A percentile compares a stretch with the other conserved stretches of the same genome.
phyloP scores from a whole-genome alignment of 345 rosid genomes.

The Linum usitatissimum region DNA sequence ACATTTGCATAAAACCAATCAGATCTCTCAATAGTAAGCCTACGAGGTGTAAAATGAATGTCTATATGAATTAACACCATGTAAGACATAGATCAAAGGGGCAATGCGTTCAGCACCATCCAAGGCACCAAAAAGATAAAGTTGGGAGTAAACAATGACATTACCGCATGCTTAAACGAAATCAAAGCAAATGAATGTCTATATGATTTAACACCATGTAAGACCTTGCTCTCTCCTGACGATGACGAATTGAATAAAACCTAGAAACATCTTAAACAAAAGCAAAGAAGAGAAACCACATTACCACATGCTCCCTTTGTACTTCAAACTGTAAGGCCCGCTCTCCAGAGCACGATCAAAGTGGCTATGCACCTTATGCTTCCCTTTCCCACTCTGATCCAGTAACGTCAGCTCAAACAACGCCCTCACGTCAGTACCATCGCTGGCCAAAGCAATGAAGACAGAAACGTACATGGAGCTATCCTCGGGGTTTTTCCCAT shows the following conservation, averaged over 20 bases:
- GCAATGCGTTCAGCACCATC: too few relatives aligned
- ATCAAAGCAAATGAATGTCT: too few relatives aligned
- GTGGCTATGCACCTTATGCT: constrained; percentile 86
- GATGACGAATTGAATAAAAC: background rate
- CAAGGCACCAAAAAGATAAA: too few relatives aligned
- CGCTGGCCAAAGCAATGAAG: constrained; percentile 80
- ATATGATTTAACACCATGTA: background rate
- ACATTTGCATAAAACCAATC: too few relatives aligned
- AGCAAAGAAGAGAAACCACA: background rate
- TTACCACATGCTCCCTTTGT: constrained; percentile 96
- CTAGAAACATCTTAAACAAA: background rate
- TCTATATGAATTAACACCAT: too few relatives aligned
- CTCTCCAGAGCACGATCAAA: constrained; percentile 86
- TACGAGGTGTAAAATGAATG: too few relatives aligned
- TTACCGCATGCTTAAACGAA: too few relatives aligned
- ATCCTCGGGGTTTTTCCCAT: constrained; percentile 82
- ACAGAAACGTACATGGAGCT: constrained; percentile 58
- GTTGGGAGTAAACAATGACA: too few relatives aligned
- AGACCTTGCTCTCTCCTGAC: background rate
- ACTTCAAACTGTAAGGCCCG: constrained; percentile 79
- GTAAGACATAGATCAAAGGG: too few relatives aligned
- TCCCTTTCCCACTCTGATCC: constrained; percentile 90
- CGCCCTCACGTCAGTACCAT: constrained; percentile 87
- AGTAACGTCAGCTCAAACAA: constrained; percentile 71
- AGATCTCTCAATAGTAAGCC: too few relatives aligned